These are phyloP conservation scores for Kickxella alabastrina DNA, from an alignment of 192 early-diverging fungal species.

Conservation along the genomic window DNA sequence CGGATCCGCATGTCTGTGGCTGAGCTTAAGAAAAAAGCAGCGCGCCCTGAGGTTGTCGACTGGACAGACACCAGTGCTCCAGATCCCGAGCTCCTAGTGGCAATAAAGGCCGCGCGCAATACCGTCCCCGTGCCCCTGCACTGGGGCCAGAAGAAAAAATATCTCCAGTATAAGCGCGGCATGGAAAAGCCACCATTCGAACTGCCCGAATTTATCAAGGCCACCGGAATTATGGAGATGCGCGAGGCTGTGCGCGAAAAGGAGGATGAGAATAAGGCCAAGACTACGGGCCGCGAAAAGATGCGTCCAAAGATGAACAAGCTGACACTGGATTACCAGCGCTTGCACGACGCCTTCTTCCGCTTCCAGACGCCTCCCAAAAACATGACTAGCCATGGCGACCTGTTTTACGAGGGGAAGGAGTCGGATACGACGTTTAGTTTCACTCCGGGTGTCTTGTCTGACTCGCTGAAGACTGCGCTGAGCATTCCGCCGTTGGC, in stretches of 20 bases:
- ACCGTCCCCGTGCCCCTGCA: slow-evolving; percentile 93
- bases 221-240: slow-evolving; percentile 97
- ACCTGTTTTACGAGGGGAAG: slow-evolving; percentile 91
- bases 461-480: slow-evolving; percentile 80
- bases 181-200: slow-evolving; percentile 95
- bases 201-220: slow-evolving; percentile 95
- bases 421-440: slow-evolving; percentile 87
- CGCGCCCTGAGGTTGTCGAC: slow-evolving; percentile 94
- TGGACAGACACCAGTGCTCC: slow-evolving; percentile 91
- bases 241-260: slow-evolving; percentile 83
- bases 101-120: slow-evolving; percentile 88
- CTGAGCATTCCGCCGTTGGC: slow-evolving; percentile 88
- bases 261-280: slow-evolving; percentile 74
- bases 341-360: slow-evolving; percentile 97
- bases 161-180: slow-evolving; percentile 94
- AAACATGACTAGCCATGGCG: slow-evolving; percentile 34
- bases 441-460: slow-evolving; percentile 81
- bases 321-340: slow-evolving; percentile 95
- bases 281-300: slow-evolving; percentile 80
- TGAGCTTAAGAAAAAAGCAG: slow-evolving; percentile 86
- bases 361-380: slow-evolving; percentile 78
- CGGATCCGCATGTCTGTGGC: slow-evolving; percentile 69
- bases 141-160: slow-evolving; percentile 96
- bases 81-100: slow-evolving; percentile 85
- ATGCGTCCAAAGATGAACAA: slow-evolving; percentile 95